Evolutionary conservation across 345 rosid species (phyloP), one percentile per base, ranked within the genome.

Genomic region (Brassica juncea): DNA sequence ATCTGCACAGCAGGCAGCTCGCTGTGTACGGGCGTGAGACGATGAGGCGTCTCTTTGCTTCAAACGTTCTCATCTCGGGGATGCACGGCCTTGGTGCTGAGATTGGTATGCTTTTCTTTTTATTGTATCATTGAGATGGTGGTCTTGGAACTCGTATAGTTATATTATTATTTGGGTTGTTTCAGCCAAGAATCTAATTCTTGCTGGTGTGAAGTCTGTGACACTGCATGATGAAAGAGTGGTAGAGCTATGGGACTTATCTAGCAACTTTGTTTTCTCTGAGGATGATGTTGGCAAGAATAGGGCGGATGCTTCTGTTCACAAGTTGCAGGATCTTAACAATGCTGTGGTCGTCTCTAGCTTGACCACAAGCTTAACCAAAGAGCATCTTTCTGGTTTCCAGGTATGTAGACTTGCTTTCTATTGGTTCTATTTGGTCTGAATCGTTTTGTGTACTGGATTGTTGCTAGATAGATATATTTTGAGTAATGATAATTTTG

Each of bases 11-110:
- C 80, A 80, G 99, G 42, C 99, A 95, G 92, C 99, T 95, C 15
- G 99, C 99, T 0, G 99, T 95, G 35, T 95, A 95, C 34, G 99
- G 99, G 35, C 96, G 99, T 5, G 99, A 95, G 85, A 93, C 99
- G 2, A 95, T 95, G 98, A 88, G 91, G 30, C 88, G 97, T 58
- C 97, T 95, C 77, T 95, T 95, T 68, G 99, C 97, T 4, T 95
- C 99, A 0, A 89, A 87, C 55, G 86, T 95, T 52, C 97, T 95
- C 37, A 83, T 95, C 66, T 93, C 99, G 0, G 99, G 99, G 86
- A 82, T 93, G 85, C 96, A 88, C 70, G 99, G 98, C 25, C 93
- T 95, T 8, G 99, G 99, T 9, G 98, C 88, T 1, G 99, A 95
- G 88, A 93, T 95, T 62, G 99, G 98, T 94, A 89, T 54, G 54